phyloP scores from a whole-genome alignment of 2,329 filamentous ascomycete species.

The Monilinia fructicola region DNA sequence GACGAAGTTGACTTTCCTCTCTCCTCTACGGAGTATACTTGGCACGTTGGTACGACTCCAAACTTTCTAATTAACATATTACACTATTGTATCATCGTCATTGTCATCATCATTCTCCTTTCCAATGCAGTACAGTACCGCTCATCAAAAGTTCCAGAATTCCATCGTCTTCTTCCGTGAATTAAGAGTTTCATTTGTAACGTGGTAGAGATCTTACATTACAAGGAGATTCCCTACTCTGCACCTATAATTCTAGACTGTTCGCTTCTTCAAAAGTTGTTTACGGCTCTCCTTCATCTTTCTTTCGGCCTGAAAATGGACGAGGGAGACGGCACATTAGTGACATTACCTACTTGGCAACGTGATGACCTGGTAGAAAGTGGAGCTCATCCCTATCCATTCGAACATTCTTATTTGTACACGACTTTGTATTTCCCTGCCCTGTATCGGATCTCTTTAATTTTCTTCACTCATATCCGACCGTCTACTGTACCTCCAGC shows the following conservation, averaged over 20 bases:
- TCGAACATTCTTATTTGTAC: too few relatives aligned
- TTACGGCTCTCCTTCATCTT: background rate
- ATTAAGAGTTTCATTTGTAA: background rate
- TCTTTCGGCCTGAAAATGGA: background rate
- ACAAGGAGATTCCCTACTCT: slow-evolving; percentile 1
- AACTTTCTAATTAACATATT: slow-evolving; percentile 7
- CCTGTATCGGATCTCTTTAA: background rate
- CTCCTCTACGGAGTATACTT: too few relatives aligned
- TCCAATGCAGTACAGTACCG: background rate
- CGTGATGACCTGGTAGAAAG: background rate
- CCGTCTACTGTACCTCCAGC: too few relatives aligned
- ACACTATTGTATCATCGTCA: background rate
- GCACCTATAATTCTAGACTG: background rate
- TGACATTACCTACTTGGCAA: background rate
- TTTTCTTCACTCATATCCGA: background rate
- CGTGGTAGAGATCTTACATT: too few relatives aligned
- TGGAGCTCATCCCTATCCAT: too few relatives aligned
- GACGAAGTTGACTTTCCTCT: too few relatives aligned
- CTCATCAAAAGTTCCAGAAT: slow-evolving; percentile 7
- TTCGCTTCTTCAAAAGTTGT: background rate
- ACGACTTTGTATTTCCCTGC: background rate
- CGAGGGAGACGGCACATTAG: too few relatives aligned
- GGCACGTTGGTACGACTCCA: slow-evolving; percentile 2
- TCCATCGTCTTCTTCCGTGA: background rate
- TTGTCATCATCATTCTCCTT: slow-evolving; percentile 3